phyloP scores from a whole-genome alignment of 2,329 filamentous ascomycete species.

The Sarocladium brachiariae region DNA sequence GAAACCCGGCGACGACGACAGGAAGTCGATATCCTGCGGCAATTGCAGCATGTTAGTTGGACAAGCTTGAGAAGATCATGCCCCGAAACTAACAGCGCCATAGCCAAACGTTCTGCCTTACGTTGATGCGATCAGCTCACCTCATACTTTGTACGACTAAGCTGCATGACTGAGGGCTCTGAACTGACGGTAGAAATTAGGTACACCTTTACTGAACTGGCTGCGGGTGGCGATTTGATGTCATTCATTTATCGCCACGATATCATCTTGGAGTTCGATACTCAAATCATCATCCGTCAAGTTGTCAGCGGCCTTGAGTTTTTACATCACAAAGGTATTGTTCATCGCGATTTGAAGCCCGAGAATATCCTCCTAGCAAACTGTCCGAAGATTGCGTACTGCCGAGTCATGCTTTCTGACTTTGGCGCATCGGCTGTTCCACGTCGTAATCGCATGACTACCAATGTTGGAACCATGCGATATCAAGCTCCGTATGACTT shows the following conservation, averaged over 20 bases:
- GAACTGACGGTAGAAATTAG: slow-evolving; percentile 20
- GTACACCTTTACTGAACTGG: slow-evolving; percentile 51
- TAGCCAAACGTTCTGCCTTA: slow-evolving; percentile 51
- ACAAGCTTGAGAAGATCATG: slow-evolving; percentile 10
- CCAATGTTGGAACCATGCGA: slow-evolving; percentile 36
- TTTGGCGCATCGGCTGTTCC: slow-evolving; percentile 42
- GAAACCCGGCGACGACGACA: slow-evolving; percentile 32
- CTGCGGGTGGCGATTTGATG: slow-evolving; percentile 46
- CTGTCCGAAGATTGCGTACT: slow-evolving; percentile 34
- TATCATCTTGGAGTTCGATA: slow-evolving; percentile 32
- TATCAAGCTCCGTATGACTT: slow-evolving; percentile 43
- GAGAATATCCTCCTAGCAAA: slow-evolving; percentile 46
- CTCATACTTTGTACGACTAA: slow-evolving; percentile 36
- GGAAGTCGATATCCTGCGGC: slow-evolving; percentile 46
- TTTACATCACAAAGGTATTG: slow-evolving; percentile 41
- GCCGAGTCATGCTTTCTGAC: slow-evolving; percentile 44
- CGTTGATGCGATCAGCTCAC: slow-evolving; percentile 42
- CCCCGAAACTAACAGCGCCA: slow-evolving; percentile 12
- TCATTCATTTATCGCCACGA: slow-evolving; percentile 36
- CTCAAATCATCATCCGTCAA: slow-evolving; percentile 39
- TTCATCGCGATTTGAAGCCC: slow-evolving; percentile 48
- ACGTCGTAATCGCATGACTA: slow-evolving; percentile 34
- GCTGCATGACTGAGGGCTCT: background rate
- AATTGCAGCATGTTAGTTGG: slow-evolving; percentile 44
- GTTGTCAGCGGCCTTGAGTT: slow-evolving; percentile 38